Base-by-base conservation (phyloP, 495 filamentous ascomycete genomes). In the Aspergillus panamensis region DNA sequence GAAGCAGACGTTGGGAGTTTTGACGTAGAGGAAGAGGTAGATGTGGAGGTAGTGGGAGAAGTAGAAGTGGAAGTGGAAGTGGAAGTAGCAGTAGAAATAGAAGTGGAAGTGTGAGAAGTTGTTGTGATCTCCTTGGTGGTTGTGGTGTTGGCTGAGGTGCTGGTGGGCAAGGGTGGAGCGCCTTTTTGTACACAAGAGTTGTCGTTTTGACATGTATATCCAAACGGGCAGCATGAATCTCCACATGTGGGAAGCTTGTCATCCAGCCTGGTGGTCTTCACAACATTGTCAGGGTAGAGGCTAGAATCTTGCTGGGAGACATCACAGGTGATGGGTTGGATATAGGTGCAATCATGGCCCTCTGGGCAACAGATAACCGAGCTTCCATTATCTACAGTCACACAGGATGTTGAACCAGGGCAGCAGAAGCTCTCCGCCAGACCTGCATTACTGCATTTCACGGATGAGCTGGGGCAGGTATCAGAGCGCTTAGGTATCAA, bases 401-500 rank as follows among this genome's bases (percentile, higher is more conserved):
- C 67, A 66, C 92, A 96, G 19, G 70, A 82, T n/a, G 82, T 73
- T 3, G 67, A 72, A 16, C 76, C 62, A 8, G 83, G 73, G 69
- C 92, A 96, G 76, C 91, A 95, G 76, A 95, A 96, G 66, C 82
- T 75, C 39, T 75, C 73, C 2, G 90, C 88, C 14, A 93, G 75
- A 8, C 74, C 76, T 7, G 73, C 48, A 20, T 72, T 66, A 3
- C 76, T 69, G 66, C 89, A 92, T 54, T 70, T 71, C 17, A 62
- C 56, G 55, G 79, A 83, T 30, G 73, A 58, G 30, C 64, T 69
- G 0, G 80, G 74, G 59, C 84, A 87, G 8, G 70, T 73, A 17
- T 65, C 58, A 21, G 65, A 55, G 35, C 70, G 66, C 59, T 76
- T 67, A 20, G 65, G 29, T 8, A 73, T 44, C 8, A 81, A 66